Percentiles rank a stretch among this genome's conserved stretches.
Conservation (phyloP, 306 rosid species). For the Corylus americana region DNA sequence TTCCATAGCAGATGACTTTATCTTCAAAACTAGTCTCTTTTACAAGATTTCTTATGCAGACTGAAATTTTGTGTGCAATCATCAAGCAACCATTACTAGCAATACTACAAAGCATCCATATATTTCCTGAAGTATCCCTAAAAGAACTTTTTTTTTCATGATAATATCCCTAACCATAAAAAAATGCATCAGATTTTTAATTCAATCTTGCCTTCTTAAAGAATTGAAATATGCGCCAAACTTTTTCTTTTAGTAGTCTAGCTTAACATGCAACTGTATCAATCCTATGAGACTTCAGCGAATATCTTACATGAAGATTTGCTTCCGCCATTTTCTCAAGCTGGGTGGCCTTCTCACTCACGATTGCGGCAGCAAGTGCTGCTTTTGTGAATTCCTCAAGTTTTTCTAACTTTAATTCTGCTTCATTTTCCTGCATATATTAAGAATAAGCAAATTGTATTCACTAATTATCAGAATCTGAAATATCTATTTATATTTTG, state of each 20-base stretch:
- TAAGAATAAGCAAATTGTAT: conserved; percentile 26
- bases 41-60: neutral
- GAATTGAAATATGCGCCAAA: conserved; percentile 5
- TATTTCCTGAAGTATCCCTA: neutral
- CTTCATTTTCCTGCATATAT: conserved; percentile 69
- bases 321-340: conserved; percentile 89
- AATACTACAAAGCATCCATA: neutral
- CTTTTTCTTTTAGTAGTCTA: neutral
- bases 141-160: neutral
- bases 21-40: neutral
- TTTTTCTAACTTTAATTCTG: conserved; percentile 51
- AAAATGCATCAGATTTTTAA: conserved; percentile 22
- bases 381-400: conserved; percentile 77
- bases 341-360: conserved; percentile 87
- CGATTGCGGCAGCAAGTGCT: conserved; percentile 74
- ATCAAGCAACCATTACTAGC: neutral
- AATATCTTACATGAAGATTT: conserved; percentile 76
- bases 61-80: neutral
- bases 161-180: conserved; percentile 7
- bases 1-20: neutral
- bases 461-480: conserved; percentile 27
- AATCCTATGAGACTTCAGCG: conserved; percentile 20
- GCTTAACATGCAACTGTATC: conserved; percentile 22
- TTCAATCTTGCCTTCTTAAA: conserved; percentile 16
- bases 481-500: conserved; percentile 8